phyloP scores from a whole-genome alignment of 2,329 filamentous ascomycete species.

The Calonectria hongkongensis region DNA sequence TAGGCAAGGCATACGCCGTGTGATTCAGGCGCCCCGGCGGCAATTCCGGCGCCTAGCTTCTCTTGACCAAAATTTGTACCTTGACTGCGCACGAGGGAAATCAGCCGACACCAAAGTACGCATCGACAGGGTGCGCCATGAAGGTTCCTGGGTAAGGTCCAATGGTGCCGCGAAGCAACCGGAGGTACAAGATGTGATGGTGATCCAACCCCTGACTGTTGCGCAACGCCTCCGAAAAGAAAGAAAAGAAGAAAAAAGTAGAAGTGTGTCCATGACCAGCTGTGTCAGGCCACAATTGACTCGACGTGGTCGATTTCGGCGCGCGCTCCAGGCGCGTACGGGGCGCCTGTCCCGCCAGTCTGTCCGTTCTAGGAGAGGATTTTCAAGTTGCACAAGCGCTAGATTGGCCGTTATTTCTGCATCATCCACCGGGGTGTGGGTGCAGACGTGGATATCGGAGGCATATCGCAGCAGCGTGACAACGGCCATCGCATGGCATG shows the following conservation, averaged over 20 bases:
- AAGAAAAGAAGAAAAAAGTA: background rate
- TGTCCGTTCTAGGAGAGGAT: constrained; percentile 10
- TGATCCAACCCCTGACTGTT: background rate
- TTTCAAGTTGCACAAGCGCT: constrained; percentile 39
- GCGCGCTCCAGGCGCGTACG: constrained; percentile 35
- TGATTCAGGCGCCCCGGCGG: constrained; percentile 35
- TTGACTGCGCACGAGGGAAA: constrained; percentile 11
- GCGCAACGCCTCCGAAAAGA: background rate
- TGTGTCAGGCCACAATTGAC: constrained; percentile 35
- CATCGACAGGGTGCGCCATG: constrained; percentile 25
- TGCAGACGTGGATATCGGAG: constrained; percentile 28
- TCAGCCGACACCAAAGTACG: constrained; percentile 18
- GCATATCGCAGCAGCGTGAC: constrained; percentile 21
- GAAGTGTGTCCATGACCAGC: constrained; percentile 7
- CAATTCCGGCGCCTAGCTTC: constrained; percentile 35
- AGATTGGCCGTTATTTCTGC: constrained; percentile 35
- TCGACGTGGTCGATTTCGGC: constrained; percentile 21
- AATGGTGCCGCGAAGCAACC: constrained; percentile 18
- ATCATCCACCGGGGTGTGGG: constrained; percentile 30
- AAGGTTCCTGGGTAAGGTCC: constrained; percentile 16
- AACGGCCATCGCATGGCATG: constrained; percentile 30
- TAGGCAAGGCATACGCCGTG: constrained; percentile 21
- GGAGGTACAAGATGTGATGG: constrained; percentile 6
- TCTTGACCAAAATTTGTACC: constrained; percentile 1
- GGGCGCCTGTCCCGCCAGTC: constrained; percentile 32